phyloP scores from a whole-genome alignment of 768 basidiomycete species.

The Tylopilus sp. region DNA sequence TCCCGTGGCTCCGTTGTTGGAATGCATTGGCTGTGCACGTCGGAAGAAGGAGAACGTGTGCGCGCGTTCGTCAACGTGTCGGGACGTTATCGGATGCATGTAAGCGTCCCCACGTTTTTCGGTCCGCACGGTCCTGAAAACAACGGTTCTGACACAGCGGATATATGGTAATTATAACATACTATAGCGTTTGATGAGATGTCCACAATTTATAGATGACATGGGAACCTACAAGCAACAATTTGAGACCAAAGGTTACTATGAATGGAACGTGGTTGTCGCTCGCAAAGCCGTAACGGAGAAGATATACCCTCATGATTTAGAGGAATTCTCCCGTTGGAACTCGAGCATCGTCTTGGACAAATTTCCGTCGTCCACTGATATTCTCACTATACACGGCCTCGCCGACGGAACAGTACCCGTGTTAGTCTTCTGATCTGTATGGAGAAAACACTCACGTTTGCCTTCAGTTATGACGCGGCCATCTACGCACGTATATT shows the following conservation, averaged over 20 bases:
- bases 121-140: constrained; percentile 4
- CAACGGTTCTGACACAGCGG: constrained; percentile 12
- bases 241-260: constrained; percentile 56
- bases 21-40: constrained; percentile 65
- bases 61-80: constrained; percentile 69
- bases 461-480: constrained; percentile 57
- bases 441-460: not conserved
- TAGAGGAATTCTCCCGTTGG: constrained; percentile 61
- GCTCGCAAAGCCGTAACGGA: constrained; percentile 57
- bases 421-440: constrained; percentile 40
- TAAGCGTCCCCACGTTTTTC: constrained; percentile 35
- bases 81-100: constrained; percentile 77
- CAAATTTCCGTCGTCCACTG: constrained; percentile 54
- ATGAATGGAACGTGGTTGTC: constrained; percentile 60
- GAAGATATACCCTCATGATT: constrained; percentile 54
- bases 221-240: constrained; percentile 42
- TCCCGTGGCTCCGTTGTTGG: constrained; percentile 72
- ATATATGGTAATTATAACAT: constrained; percentile 25
- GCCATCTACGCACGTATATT: constrained; percentile 64
- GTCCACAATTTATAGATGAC: constrained; percentile 18
- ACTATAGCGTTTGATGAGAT: not conserved
- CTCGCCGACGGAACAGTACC: constrained; percentile 65
- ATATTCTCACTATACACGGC: constrained; percentile 82
- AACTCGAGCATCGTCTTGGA: constrained; percentile 68
- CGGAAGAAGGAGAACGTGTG: constrained; percentile 53